Percentiles rank a stretch among this genome's conserved stretches.
These are phyloP conservation scores for Porogramme epimiltina DNA, from an alignment of 1,284 basidiomycete species.

Conservation along the genomic window DNA sequence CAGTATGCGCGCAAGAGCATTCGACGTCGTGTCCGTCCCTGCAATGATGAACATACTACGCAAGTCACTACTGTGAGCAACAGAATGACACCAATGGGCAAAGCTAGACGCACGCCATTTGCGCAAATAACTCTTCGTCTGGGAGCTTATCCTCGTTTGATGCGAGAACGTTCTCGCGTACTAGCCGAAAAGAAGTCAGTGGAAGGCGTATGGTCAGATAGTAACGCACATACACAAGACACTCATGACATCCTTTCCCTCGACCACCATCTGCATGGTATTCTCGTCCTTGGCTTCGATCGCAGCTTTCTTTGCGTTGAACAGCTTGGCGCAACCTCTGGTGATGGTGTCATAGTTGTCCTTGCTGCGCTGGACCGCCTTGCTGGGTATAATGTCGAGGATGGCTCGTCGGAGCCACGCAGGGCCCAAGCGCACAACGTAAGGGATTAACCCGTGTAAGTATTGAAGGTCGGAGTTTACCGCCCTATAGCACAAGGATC, in stretches of 20 bases:
- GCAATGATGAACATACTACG: conserved; percentile 28
- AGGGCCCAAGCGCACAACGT: background rate
- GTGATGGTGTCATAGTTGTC: conserved; percentile 39
- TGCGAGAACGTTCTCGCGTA: conserved; percentile 33
- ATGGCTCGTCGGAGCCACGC: conserved; percentile 1
- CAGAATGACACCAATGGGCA: background rate
- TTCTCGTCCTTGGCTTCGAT: conserved; percentile 40
- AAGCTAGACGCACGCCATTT: conserved; percentile 24
- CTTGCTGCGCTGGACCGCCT: conserved; percentile 33
- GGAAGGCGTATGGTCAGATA: no score
- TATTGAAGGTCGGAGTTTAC: background rate
- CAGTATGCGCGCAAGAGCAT: conserved; percentile 29
- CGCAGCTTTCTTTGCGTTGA: conserved; percentile 41
- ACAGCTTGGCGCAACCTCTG: conserved; percentile 37
- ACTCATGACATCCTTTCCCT: conserved; percentile 32
- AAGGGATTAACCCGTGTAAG: background rate
- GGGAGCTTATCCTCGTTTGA: conserved; percentile 14
- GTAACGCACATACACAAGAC: background rate
- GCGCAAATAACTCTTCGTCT: conserved; percentile 25
- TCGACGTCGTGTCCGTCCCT: conserved; percentile 31
- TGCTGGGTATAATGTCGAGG: background rate
- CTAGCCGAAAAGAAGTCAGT: no score
- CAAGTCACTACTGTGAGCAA: conserved; percentile 4
- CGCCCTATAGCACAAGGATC: no score
- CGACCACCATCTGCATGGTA: conserved; percentile 21